phyloP scores from a whole-genome alignment of 192 early-diverging fungal genomes.

The Coemansia sp. region DNA sequence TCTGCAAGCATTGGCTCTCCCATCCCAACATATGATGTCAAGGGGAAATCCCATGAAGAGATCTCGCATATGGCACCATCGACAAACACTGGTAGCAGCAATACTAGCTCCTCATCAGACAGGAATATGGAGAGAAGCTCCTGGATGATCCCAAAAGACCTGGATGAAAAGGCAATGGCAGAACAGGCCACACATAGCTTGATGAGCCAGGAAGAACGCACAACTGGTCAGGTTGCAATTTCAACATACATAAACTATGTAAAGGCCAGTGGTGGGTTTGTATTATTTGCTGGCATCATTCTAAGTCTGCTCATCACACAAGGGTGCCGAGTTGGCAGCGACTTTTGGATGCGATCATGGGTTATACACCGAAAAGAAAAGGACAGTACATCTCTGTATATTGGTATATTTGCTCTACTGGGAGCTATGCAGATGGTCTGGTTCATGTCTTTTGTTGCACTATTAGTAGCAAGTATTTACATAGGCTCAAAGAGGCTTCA shows the following conservation, averaged over 20 bases:
- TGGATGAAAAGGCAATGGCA: neutral
- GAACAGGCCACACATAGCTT: conserved; percentile 37
- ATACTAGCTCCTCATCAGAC: neutral
- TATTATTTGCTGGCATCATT: conserved; percentile 19
- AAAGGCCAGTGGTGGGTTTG: conserved; percentile 27
- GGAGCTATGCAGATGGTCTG: conserved; percentile 62
- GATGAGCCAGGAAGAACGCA: conserved; percentile 83
- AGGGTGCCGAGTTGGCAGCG: conserved; percentile 47
- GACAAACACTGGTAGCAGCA: neutral
- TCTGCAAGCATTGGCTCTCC: neutral
- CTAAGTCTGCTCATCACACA: conserved; percentile 28
- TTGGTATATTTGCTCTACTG: conserved; percentile 66
- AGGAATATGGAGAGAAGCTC: neutral
- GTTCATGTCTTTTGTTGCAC: conserved; percentile 30
- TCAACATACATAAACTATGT: conserved; percentile 63
- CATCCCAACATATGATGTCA: neutral
- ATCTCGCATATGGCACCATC: too few relatives aligned
- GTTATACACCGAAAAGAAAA: conserved; percentile 35
- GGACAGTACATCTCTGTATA: conserved; percentile 50
- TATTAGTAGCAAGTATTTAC: conserved; percentile 22
- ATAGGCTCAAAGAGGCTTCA: conserved; percentile 66
- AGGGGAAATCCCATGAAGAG: too few relatives aligned
- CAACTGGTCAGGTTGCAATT: conserved; percentile 65
- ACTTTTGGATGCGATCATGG: conserved; percentile 71
- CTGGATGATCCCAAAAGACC: neutral